phyloP scores from a whole-genome alignment of 2,329 filamentous ascomycete species.

The Aspergillus sp. region DNA sequence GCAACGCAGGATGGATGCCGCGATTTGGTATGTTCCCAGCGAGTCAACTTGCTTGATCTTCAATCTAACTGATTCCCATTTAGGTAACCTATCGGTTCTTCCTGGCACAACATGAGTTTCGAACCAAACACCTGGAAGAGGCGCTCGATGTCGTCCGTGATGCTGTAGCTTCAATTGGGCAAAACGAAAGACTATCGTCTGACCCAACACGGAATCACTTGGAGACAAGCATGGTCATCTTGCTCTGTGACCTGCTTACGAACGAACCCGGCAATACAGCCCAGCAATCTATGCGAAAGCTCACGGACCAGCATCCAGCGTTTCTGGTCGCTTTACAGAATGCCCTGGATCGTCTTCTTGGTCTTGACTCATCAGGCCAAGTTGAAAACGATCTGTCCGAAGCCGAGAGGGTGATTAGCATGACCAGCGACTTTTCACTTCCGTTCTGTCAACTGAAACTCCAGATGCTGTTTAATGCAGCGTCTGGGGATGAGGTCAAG shows the following conservation, averaged over 20 bases:
- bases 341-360: slow-evolving; percentile 28
- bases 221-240: slow-evolving; percentile 16
- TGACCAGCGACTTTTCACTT: slow-evolving; percentile 37
- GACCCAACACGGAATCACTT: slow-evolving; percentile 11
- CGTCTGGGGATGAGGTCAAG: slow-evolving; percentile 19
- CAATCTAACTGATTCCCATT: neutral
- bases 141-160: slow-evolving; percentile 29
- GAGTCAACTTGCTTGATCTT: neutral
- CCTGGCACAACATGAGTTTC: slow-evolving; percentile 34
- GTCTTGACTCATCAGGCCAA: slow-evolving; percentile 13
- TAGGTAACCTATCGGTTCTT: slow-evolving; percentile 36
- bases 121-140: slow-evolving; percentile 27
- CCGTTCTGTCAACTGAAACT: slow-evolving; percentile 39
- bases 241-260: slow-evolving; percentile 30
- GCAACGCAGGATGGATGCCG: slow-evolving; percentile 8
- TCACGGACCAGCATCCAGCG: slow-evolving; percentile 21
- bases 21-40: slow-evolving; percentile 24
- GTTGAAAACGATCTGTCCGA: slow-evolving; percentile 16
- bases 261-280: slow-evolving; percentile 23
- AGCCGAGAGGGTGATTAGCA: slow-evolving; percentile 29
- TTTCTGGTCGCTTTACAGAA: slow-evolving; percentile 22
- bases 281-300: slow-evolving; percentile 23
- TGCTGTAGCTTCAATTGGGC: slow-evolving; percentile 18
- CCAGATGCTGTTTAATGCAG: slow-evolving; percentile 32
- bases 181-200: slow-evolving; percentile 1